Evolutionary conservation across 2,329 filamentous ascomycete genomes (phyloP).

Genomic region (Talaromyces albobiverticillius): DNA sequence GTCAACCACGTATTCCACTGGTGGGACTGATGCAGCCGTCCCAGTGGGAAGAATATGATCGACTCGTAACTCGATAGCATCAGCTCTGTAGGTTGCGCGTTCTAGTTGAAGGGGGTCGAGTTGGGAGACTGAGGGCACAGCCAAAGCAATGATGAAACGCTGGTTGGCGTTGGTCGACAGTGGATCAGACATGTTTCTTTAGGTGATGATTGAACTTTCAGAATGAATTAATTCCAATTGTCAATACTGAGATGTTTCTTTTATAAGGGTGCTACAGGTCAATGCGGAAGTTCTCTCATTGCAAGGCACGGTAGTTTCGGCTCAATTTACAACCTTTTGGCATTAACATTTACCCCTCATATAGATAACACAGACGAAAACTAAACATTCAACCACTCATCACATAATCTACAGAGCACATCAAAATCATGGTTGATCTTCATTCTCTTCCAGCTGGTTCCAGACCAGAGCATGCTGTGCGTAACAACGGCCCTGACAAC

Average conservation of each 20-base stretch:
- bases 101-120: neutral
- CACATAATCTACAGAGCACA: too few relatives aligned
- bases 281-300: too few relatives aligned
- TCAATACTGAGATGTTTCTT: too few relatives aligned
- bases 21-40: neutral
- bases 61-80: conserved; percentile 1
- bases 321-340: too few relatives aligned
- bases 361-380: too few relatives aligned
- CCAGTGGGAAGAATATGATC: neutral
- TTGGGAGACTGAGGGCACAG: neutral
- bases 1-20: neutral
- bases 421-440: conserved; percentile 30
- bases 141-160: neutral
- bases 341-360: too few relatives aligned
- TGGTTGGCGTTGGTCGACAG: neutral
- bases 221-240: too few relatives aligned
- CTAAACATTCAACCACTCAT: too few relatives aligned
- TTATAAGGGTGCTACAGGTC: too few relatives aligned
- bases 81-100: neutral
- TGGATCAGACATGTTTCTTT: neutral
- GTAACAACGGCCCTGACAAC: conserved; percentile 48
- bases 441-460: conserved; percentile 36
- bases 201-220: too few relatives aligned
- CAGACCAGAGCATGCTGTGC: conserved; percentile 37
- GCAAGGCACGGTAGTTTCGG: too few relatives aligned